Evolutionary conservation across 1,284 basidiomycete species (phyloP).

Genomic region (Ganoderma sp.): DNA sequence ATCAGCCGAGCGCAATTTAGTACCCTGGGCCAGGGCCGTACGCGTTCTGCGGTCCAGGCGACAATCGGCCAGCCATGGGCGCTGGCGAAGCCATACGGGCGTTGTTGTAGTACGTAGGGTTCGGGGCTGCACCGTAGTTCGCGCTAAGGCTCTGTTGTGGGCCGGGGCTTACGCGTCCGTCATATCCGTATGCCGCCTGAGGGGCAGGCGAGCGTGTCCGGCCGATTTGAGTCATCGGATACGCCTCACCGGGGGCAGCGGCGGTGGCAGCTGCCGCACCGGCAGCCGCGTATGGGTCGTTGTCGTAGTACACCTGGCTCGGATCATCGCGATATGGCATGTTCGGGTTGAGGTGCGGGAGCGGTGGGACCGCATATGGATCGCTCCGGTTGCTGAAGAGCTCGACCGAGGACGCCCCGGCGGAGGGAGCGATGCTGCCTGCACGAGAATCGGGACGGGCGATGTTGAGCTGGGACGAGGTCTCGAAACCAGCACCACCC

Average conservation of each 20-base stretch:
- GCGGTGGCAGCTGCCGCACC: constrained; percentile 54
- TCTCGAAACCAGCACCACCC: constrained; percentile 68
- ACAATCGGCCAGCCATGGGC: constrained; percentile 41
- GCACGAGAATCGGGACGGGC: constrained; percentile 51
- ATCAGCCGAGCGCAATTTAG: constrained; percentile 16
- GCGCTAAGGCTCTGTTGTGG: constrained; percentile 39
- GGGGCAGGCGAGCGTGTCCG: constrained; percentile 43
- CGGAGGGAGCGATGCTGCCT: constrained; percentile 49
- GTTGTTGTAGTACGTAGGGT: constrained; percentile 35
- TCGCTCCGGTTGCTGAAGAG: constrained; percentile 50
- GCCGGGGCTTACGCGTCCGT: constrained; percentile 34
- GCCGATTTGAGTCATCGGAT: constrained; percentile 79
- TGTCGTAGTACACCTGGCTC: constrained; percentile 60
- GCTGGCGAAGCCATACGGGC: neutral
- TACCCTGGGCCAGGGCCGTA: constrained; percentile 35
- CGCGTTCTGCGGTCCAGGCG: constrained; percentile 51
- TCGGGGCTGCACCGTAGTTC: constrained; percentile 33
- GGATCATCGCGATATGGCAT: constrained; percentile 77
- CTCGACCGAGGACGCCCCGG: constrained; percentile 56
- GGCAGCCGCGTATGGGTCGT: constrained; percentile 66
- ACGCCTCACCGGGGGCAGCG: constrained; percentile 59
- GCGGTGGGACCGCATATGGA: constrained; percentile 82
- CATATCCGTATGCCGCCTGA: constrained; percentile 45
- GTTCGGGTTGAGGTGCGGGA: constrained; percentile 80
- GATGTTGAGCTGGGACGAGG: constrained; percentile 62